A percentile compares a stretch with the other conserved stretches of the same genome.
These are phyloP conservation scores for Coprinopsis sp. DNA, from an alignment of 768 basidiomycete genomes.

Conservation along the genomic window DNA sequence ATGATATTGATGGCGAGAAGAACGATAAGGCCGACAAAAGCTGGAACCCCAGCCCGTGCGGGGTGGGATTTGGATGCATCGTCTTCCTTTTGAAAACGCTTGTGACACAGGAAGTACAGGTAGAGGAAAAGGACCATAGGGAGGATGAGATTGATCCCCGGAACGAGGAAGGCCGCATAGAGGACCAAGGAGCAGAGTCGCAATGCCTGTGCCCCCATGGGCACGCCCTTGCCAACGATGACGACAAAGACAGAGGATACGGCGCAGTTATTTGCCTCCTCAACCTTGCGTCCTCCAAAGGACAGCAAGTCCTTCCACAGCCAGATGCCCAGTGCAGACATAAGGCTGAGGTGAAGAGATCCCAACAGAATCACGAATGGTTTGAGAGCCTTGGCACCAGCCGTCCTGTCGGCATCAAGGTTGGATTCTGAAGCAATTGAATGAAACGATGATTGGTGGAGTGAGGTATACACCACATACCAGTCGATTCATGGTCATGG, in stretches of 20 bases:
- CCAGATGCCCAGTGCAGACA: too few species aligned
- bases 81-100: neutral
- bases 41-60: neutral
- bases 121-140: neutral
- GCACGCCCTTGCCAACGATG: neutral
- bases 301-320: constrained; percentile 3
- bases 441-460: too few species aligned
- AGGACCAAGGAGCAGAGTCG: constrained; percentile 1
- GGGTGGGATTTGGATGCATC: too few species aligned
- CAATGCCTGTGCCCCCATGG: neutral
- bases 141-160: too few species aligned
- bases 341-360: too few species aligned
- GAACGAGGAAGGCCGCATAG: constrained; percentile 1
- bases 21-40: neutral
- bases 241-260: neutral
- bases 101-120: neutral
- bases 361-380: too few species aligned
- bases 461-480: too few species aligned
- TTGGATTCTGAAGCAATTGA: too few species aligned
- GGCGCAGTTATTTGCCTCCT: neutral
- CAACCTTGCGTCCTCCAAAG: constrained; percentile 1
- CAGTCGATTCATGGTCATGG: too few species aligned
- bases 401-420: too few species aligned
- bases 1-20: constrained; percentile 6
- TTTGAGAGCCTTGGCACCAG: too few species aligned